Percentiles rank a stretch among this genome's conserved stretches.
Evolutionary conservation across 352 stramenopile genomes (phyloP).

Genomic region (Sclerospora graminicola): DNA sequence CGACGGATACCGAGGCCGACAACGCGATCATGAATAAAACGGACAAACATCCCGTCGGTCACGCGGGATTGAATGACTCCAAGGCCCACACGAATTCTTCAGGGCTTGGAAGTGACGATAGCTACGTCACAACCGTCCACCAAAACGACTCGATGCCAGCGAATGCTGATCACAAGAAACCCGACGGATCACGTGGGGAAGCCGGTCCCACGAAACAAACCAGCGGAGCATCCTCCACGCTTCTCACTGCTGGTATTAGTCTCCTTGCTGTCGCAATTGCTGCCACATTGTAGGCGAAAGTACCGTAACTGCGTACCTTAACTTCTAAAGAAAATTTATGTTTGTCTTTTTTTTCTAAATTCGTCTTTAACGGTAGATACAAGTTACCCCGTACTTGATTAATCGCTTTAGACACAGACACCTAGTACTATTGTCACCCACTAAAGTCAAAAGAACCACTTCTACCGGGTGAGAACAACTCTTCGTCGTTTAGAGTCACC

Average conservation of each 20-base stretch:
- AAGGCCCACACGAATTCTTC: neutral
- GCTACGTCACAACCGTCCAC: neutral
- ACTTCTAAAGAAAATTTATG: too few species aligned
- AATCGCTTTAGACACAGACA: too few species aligned
- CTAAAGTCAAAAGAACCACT: conserved; percentile 64
- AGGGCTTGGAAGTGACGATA: conserved; percentile 9
- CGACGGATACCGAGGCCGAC: conserved; percentile 9
- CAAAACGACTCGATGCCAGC: neutral
- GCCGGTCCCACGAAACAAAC: conserved; percentile 5
- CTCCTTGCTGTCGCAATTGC: conserved; percentile 18
- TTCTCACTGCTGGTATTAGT: conserved; percentile 11
- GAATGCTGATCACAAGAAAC: too few species aligned
- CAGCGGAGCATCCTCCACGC: conserved; percentile 8
- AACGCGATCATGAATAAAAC: conserved; percentile 10
- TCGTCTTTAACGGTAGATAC: too few species aligned
- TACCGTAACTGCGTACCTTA: too few species aligned
- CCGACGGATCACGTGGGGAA: neutral
- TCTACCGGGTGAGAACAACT: conserved; percentile 41
- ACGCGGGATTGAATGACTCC: conserved; percentile 3
- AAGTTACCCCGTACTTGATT: too few species aligned
- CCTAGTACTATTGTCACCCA: too few species aligned
- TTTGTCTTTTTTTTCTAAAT: too few species aligned
- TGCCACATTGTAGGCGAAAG: conserved; percentile 17
- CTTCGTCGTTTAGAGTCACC: conserved; percentile 33
- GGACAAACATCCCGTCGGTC: conserved; percentile 4